Percentiles rank a stretch among this genome's conserved stretches.
Conservation (phyloP, 1,284 basidiomycete genomes). For the Neonothopanus nambi region DNA sequence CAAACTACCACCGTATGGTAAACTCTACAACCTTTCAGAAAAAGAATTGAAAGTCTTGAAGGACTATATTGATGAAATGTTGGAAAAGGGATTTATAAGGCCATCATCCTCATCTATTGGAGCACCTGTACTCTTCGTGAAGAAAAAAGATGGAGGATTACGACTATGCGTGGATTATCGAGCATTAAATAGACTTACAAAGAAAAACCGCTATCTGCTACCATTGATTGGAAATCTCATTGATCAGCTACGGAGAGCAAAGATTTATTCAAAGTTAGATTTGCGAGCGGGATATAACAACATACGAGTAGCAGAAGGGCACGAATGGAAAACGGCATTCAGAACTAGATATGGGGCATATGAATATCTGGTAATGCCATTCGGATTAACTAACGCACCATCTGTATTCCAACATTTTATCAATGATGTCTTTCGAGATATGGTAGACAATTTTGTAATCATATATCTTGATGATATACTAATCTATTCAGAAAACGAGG, state of each 20-base stretch:
- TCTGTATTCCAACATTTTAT: too few species aligned
- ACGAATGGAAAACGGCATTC: constrained; percentile 9
- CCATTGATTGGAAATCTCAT: constrained; percentile 7
- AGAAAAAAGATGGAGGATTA: constrained; percentile 8
- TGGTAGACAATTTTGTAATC: too few species aligned
- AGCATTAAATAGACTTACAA: neutral
- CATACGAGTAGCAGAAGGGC: too few species aligned
- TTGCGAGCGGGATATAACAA: neutral
- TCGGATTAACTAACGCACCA: too few species aligned
- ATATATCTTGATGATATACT: constrained; percentile 33
- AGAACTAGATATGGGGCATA: constrained; percentile 8
- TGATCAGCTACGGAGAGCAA: neutral
- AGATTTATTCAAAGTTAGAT: constrained; percentile 2
- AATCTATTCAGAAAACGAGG: constrained; percentile 19
- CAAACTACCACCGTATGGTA: neutral
- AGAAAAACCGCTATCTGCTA: constrained; percentile 1
- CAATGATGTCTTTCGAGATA: too few species aligned
- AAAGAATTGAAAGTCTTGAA: constrained; percentile 5
- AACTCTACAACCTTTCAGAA: constrained; percentile 6
- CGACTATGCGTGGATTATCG: constrained; percentile 3
- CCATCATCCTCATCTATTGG: constrained; percentile 3
- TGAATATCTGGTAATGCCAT: constrained; percentile 8
- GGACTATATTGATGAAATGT: constrained; percentile 5
- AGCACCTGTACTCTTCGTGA: constrained; percentile 3
- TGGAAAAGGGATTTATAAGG: too few species aligned